Base-by-base conservation (phyloP, 805 yeast genomes). In the Lipomyces lipofer region DNA sequence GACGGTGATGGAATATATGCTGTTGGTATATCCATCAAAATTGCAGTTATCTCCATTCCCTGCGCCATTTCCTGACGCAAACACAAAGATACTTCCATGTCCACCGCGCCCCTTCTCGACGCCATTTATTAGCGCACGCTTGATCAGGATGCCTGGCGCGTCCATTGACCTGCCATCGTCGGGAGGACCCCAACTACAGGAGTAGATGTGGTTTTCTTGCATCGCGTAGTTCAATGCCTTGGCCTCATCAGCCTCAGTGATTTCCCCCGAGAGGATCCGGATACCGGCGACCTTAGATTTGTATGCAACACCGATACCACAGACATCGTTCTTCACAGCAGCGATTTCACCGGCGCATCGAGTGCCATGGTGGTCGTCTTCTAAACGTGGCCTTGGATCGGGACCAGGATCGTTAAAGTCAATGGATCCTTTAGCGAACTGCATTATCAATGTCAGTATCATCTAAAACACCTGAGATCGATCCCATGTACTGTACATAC, bases 301-400 rank as follows among this genome's bases (percentile, higher is more conserved):
- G 64, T 81, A 90, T 0, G 97, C 98, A n/a, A 91, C 95, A 43
- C 99, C 99, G 5, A 94, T 78, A n/a, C 99, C 99, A 72, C 99
- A 94, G 19, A 77, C 84, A 28, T 82, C 86, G 69, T 94, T 92
- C 49, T 75, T 74, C 49, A 82, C 90, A 2, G 85, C 94, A 0
- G 97, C 97, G 53, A 94, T 86, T 70, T 94, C 99, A 35, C 97
- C 98, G 1, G 99, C 98, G 74, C 99, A 94, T 61, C 99, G 75
- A 0, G 99, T 94, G 5, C 99, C 99, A 69, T 94, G 99, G 63
- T 84, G 83, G 69, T 94, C 99, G 68, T 87, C 95, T 7, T 64
- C 70, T 27, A 92, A 75, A 52, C 84, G 75, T 9, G 99, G 99
- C 63, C 80, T 82, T 1, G 99, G 99, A 44, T 83, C 73, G 21